These are phyloP conservation scores for Neurospora sp. DNA, from an alignment of 495 filamentous ascomycete genomes.

Conservation along the genomic window DNA sequence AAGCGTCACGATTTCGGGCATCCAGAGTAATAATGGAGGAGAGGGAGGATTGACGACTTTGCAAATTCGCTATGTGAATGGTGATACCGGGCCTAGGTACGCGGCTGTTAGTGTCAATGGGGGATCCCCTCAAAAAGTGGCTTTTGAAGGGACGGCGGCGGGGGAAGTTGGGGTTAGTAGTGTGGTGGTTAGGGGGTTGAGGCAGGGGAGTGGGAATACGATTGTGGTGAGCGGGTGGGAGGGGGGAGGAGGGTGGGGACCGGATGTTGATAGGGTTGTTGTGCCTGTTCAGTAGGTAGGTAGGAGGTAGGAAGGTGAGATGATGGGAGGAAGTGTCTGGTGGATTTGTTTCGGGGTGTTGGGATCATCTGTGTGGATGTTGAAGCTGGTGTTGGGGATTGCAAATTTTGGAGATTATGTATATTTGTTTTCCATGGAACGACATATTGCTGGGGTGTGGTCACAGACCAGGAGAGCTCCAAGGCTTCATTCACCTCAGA, in stretches of 20 bases:
- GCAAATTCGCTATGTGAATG: no score
- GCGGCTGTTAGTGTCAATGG: conserved; percentile 50
- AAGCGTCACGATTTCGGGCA: conserved; percentile 28
- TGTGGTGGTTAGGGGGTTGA: conserved; percentile 33
- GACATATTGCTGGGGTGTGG: no score
- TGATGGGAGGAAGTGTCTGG: no score
- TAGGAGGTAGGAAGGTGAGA: no score
- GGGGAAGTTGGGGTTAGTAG: conserved; percentile 25
- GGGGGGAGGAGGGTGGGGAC: conserved; percentile 34
- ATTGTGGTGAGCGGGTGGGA: conserved; percentile 39
- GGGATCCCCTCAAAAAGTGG: conserved; percentile 33
- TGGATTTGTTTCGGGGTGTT: no score
- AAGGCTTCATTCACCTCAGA: no score
- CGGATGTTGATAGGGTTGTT: conserved; percentile 48
- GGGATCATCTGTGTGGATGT: no score
- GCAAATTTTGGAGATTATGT: no score
- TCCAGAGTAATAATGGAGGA: background rate
- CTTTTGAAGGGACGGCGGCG: conserved; percentile 34
- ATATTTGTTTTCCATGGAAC: no score
- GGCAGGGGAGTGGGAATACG: conserved; percentile 32
- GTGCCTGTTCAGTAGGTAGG: conserved; percentile 31
- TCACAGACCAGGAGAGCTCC: no score
- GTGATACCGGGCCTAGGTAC: conserved; percentile 3
- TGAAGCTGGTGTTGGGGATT: no score
- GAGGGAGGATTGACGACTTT: conserved; percentile 30